These are phyloP conservation scores for Sporothrix brunneoviolacea DNA, from an alignment of 2,329 filamentous ascomycete genomes.

Conservation along the genomic window DNA sequence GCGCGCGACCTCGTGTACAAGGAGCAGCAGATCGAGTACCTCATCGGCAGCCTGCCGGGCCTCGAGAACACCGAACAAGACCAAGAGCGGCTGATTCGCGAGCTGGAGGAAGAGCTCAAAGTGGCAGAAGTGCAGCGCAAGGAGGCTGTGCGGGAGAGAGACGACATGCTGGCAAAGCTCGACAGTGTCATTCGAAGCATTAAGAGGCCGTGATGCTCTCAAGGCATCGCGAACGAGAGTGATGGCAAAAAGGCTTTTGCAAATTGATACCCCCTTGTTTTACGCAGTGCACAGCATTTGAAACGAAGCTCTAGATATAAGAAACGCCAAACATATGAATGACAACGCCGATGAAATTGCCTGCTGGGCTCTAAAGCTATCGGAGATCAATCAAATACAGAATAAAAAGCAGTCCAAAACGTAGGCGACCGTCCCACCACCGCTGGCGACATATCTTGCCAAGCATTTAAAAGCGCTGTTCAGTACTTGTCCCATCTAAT, in stretches of 20 bases:
- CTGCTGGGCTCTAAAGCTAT: not conserved
- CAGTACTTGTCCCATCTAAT: no score
- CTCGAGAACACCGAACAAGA: constrained; percentile 72
- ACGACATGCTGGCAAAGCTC: constrained; percentile 52
- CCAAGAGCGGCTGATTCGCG: constrained; percentile 61
- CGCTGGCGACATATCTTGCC: no score
- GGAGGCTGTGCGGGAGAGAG: constrained; percentile 57
- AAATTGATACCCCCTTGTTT: constrained; percentile 12
- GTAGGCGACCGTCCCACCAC: no score
- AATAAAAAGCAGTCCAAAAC: not conserved
- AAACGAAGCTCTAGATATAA: not conserved
- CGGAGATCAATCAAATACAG: not conserved
- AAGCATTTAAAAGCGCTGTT: no score
- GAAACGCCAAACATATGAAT: not conserved
- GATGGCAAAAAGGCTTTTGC: no score
- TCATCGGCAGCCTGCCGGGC: constrained; percentile 70
- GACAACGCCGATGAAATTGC: not conserved
- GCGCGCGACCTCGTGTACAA: constrained; percentile 71
- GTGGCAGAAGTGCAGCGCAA: constrained; percentile 55
- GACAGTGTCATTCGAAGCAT: constrained; percentile 56
- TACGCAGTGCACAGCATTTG: not conserved
- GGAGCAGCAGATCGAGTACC: constrained; percentile 73
- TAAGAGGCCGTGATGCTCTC: constrained; percentile 43
- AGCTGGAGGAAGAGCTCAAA: constrained; percentile 59
- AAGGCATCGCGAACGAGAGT: no score